These are phyloP conservation scores for Xylariaceae sp. DNA, from an alignment of 2,329 filamentous ascomycete genomes.

Conservation along the genomic window DNA sequence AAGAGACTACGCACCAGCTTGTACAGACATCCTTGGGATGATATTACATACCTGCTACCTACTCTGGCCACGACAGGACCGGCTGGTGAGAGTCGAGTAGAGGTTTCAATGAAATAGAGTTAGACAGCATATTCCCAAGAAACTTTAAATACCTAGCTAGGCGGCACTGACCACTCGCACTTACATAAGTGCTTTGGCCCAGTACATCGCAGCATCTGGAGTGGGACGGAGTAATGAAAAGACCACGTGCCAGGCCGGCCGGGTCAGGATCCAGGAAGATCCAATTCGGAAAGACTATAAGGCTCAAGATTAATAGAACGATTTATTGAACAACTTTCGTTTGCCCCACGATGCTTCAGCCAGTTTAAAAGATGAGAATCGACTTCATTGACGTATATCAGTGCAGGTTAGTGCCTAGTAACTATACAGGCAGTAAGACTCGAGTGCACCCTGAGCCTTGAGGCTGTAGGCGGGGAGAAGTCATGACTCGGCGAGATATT, in stretches of 20 bases:
- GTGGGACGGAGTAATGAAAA: slow-evolving; percentile 24
- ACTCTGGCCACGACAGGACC: slow-evolving; percentile 66
- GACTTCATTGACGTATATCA: too few species aligned
- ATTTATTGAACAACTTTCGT: slow-evolving; percentile 10
- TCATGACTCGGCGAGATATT: too few species aligned
- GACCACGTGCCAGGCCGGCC: slow-evolving; percentile 21
- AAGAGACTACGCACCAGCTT: slow-evolving; percentile 98
- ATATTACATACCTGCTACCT: slow-evolving; percentile 92
- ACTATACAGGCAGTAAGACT: too few species aligned
- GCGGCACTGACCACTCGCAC: slow-evolving; percentile 15
- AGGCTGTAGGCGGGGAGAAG: too few species aligned
- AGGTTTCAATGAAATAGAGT: slow-evolving; percentile 67
- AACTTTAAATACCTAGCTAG: slow-evolving; percentile 24
- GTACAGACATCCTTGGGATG: slow-evolving; percentile 99
- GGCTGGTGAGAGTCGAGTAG: slow-evolving; percentile 81
- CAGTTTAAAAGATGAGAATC: too few species aligned
- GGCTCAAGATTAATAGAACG: slow-evolving; percentile 28
- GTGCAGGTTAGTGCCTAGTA: too few species aligned
- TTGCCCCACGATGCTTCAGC: background rate
- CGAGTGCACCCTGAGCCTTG: too few species aligned
- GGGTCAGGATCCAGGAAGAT: slow-evolving; percentile 20
- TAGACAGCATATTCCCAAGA: slow-evolving; percentile 25
- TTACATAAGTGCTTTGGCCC: slow-evolving; percentile 15
- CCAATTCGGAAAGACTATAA: slow-evolving; percentile 19
- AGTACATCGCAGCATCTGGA: slow-evolving; percentile 7